Evolutionary conservation across 176 grass and related monocot species (phyloP), one percentile per base, ranked within the genome.

Genomic region (Avena insularis): DNA sequence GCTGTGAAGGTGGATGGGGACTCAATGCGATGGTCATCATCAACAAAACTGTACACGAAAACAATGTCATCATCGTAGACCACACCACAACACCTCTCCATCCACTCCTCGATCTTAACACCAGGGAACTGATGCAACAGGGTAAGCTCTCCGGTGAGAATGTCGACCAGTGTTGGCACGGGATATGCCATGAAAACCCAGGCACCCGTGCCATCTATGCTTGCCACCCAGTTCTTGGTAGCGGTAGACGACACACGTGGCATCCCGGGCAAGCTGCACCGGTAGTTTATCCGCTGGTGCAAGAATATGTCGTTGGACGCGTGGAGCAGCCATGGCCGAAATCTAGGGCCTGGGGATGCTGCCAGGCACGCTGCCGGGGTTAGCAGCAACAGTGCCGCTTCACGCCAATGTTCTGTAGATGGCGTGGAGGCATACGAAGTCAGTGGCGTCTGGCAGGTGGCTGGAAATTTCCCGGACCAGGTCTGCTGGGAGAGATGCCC

Each of bases 381-480:
- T 31, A 31, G 25, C 62, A 65, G 23, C 79, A 14, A 4, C 15
- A 9, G 2, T 9, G 11, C 35, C 19, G 55, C 2, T 11, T 45
- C 56, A 8, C 79, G 61, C 79, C 79, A 82, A n/a, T 36, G 13
- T 46, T 14, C 10, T 59, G 69, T 38, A 84, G 9, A 75, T 55
- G 21, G 69, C 82, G 14, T 59, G 81, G 53, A 83, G 46, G 51
- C 81, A 14, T 12, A 73, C 8, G 8, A 59, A 74, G 68, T 84
- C 66, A 12, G 13, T 1, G 27, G 27, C 1, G 13, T 35, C 10
- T 2, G 9, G 50, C 31, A 40, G 33, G 31, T 6, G 54, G 14
- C 14, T 4, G 36, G 69, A 73, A 38, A 84, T 6, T 4, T 48
- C 21, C 8, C 3, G 9, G 70, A 62, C 38, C 21, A 84, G 38